These are phyloP conservation scores for Cinchona pubescens DNA, from an alignment of 257 asterid species.

Conservation along the genomic window DNA sequence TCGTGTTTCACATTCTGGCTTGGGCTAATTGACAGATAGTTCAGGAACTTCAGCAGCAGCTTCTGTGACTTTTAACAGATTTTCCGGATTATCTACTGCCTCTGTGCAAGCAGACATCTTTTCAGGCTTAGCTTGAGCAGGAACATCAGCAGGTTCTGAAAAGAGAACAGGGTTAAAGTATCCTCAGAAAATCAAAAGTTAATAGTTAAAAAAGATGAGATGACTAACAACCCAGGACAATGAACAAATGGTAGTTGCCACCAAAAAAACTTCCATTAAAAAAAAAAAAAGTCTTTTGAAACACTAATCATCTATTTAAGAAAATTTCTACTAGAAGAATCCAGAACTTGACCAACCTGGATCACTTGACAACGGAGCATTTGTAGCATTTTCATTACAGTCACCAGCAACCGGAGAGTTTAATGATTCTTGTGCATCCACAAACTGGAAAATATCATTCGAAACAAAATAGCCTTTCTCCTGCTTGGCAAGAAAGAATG, in stretches of 20 bases:
- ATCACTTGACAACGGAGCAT: slow-evolving; percentile 9
- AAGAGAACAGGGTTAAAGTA: neutral
- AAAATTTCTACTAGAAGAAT: neutral
- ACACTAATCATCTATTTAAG: neutral
- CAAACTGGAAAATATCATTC: slow-evolving; percentile 51
- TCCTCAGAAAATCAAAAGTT: neutral
- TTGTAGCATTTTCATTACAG: slow-evolving; percentile 7
- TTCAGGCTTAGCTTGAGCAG: slow-evolving; percentile 6
- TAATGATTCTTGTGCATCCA: slow-evolving; percentile 18
- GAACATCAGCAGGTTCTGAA: slow-evolving; percentile 5
- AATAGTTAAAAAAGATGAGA: neutral
- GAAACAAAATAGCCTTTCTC: slow-evolving; percentile 46
- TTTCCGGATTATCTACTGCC: neutral
- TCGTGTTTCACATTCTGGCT: slow-evolving; percentile 17
- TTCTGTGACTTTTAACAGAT: neutral
- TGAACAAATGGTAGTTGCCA: neutral
- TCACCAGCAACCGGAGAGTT: slow-evolving; percentile 1
- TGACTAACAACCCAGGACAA: neutral
- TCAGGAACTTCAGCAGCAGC: slow-evolving; percentile 9
- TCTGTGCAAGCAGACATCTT: neutral
- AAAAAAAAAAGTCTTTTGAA: neutral
- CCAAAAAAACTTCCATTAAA: neutral
- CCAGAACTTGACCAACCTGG: slow-evolving; percentile 24
- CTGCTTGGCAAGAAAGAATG: slow-evolving; percentile 60
- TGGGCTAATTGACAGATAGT: slow-evolving; percentile 6